Evolutionary conservation across 2,329 filamentous ascomycete genomes (phyloP).

Genomic region (Cyphellophora attinorum): DNA sequence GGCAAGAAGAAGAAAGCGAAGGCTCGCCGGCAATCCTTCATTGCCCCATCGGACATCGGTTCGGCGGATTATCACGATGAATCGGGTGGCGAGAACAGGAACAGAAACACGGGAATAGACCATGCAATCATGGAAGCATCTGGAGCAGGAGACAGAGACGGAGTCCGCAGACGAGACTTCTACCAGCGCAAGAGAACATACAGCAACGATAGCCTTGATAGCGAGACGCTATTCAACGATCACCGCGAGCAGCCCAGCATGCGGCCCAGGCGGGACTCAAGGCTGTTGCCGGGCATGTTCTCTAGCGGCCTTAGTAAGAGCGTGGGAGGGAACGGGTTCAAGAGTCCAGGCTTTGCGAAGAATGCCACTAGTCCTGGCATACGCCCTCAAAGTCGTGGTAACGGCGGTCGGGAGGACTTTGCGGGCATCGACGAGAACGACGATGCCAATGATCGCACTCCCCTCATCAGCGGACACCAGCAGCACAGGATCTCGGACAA

Average conservation of each 20-base stretch:
- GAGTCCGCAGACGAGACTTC: constrained; percentile 36
- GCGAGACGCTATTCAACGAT: constrained; percentile 75
- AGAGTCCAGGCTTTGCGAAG: too few relatives aligned
- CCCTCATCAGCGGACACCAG: constrained; percentile 35
- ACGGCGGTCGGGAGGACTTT: neutral
- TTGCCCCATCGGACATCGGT: constrained; percentile 48
- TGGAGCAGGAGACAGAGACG: too few relatives aligned
- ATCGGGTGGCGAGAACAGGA: too few relatives aligned
- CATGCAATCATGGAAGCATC: too few relatives aligned
- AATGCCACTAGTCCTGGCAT: too few relatives aligned
- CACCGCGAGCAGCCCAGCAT: constrained; percentile 52
- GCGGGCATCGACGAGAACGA: neutral
- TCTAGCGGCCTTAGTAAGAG: too few relatives aligned
- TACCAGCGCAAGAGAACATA: constrained; percentile 50
- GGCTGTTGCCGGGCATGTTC: constrained; percentile 15
- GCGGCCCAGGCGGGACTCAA: constrained; percentile 52
- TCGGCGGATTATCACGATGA: too few relatives aligned
- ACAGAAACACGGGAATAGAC: too few relatives aligned
- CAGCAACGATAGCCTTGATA: constrained; percentile 83
- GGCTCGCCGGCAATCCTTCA: constrained; percentile 70
- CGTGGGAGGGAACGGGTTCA: too few relatives aligned
- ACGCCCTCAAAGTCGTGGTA: neutral
- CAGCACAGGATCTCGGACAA: constrained; percentile 13
- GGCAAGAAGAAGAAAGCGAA: constrained; percentile 75
- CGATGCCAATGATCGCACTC: constrained; percentile 41